Evolutionary conservation across 2,329 filamentous ascomycete species (phyloP).

Genomic region (Epicoccum nigrum): DNA sequence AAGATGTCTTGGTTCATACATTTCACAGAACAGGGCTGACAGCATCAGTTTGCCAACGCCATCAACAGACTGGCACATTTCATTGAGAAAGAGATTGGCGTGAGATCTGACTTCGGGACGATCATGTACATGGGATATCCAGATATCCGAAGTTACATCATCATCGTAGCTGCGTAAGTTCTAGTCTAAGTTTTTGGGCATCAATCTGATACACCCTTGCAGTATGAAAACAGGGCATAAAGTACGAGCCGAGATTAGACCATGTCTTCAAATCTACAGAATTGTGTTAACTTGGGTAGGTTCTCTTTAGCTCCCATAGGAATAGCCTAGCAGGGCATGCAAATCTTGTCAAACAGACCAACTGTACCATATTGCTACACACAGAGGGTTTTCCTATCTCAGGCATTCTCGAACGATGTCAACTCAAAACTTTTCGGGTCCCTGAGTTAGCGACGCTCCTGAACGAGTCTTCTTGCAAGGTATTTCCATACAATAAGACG

Average conservation of each 20-base stretch:
- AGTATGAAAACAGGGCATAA: slow-evolving; percentile 53
- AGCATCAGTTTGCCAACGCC: slow-evolving; percentile 37
- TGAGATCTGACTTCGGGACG: slow-evolving; percentile 36
- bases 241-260: slow-evolving; percentile 18
- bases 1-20: slow-evolving; percentile 31
- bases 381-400: slow-evolving; percentile 31
- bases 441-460: slow-evolving; percentile 36
- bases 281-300: slow-evolving; percentile 15
- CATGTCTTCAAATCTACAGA: neutral
- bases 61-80: slow-evolving; percentile 42
- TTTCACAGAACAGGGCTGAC: slow-evolving; percentile 22
- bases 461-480: slow-evolving; percentile 19
- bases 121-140: slow-evolving; percentile 37
- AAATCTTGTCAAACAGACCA: slow-evolving; percentile 32
- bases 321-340: slow-evolving; percentile 36
- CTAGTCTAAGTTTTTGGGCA: neutral
- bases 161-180: slow-evolving; percentile 46
- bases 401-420: slow-evolving; percentile 30
- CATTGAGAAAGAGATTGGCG: slow-evolving; percentile 37
- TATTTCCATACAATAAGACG: slow-evolving; percentile 29
- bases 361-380: slow-evolving; percentile 35
- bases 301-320: slow-evolving; percentile 34
- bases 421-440: slow-evolving; percentile 32
- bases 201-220: neutral
- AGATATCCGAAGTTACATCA: slow-evolving; percentile 50